Base-by-base conservation (phyloP, 192 early-diverging fungal genomes). In the Podila epigama region DNA sequence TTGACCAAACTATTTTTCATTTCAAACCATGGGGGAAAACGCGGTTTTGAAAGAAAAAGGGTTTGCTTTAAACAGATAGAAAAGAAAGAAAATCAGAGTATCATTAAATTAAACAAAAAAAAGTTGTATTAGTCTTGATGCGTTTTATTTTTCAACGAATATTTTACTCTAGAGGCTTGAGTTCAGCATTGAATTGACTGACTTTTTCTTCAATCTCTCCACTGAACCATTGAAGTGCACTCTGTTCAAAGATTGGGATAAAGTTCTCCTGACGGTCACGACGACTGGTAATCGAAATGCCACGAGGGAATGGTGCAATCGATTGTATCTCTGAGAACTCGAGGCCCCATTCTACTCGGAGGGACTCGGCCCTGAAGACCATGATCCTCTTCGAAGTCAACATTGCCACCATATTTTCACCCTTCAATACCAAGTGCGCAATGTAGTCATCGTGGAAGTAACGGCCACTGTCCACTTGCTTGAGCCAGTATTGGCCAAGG, bases 391-490 rank as follows among this genome's bases (percentile, higher is more conserved):
- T 83, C 58, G 92, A 91, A 0, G 97, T 96, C 16, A 97, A 77
- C 81, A 98, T 85, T 4, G 90, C 91, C 1, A 95, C 89, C 78
- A 95, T 85, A 58, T 98, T 94, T 31, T 94, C 92, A 1, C 88
- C 91, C 9, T 92, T 86, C 8, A 96, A 86, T 35, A 93, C 75
- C 60, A 96, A 75, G 66, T 98, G 97, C 1, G 91, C 92, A 63
- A 96, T 82, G 61, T 98, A 98, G 34, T 89, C 85, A 53, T 97
- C 95, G 12, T 89, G 71, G 37, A 92, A 91, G 73, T 89, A 96
- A 48, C 85, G 80, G 20, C 94, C 95, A 60, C 88, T 88, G 51
- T 88, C 89, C 3, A 95, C 68, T 54, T 91, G 88, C 65, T 92
- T 94, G 42, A 97, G 83, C 93, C 94, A 95, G 63, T 79, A 86